Conservation (phyloP, 129 eudicot species). For the Flaveria bidentis region DNA sequence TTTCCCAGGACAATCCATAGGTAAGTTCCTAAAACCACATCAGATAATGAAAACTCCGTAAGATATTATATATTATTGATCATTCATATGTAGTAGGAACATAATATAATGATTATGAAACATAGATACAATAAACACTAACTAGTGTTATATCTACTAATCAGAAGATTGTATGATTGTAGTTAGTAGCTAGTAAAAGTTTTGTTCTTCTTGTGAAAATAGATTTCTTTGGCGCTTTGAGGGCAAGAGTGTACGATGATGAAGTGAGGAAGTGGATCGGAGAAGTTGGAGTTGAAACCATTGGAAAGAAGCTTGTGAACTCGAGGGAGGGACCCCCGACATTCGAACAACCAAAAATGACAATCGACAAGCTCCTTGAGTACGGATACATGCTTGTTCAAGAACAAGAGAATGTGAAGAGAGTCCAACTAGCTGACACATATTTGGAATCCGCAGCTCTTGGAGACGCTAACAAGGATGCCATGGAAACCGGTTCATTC, state of each 20-base stretch:
- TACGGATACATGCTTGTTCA: slow-evolving; percentile 93
- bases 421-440: slow-evolving; percentile 89
- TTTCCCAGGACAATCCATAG: slow-evolving; percentile 98
- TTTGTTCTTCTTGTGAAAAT: not conserved
- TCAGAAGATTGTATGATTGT: not conserved
- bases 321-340: slow-evolving; percentile 86
- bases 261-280: slow-evolving; percentile 88
- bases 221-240: slow-evolving; percentile 97
- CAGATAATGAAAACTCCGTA: no score
- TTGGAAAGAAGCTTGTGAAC: slow-evolving; percentile 94
- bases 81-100: no score
- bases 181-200: not conserved
- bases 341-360: slow-evolving; percentile 89
- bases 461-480: slow-evolving; percentile 91
- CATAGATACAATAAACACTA: not conserved
- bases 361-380: slow-evolving; percentile 76
- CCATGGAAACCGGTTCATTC: slow-evolving; percentile 69
- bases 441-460: slow-evolving; percentile 87
- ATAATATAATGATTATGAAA: not conserved
- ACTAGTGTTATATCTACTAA: not conserved
- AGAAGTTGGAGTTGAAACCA: slow-evolving; percentile 52
- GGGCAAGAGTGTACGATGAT: slow-evolving; percentile 97
- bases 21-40: slow-evolving; percentile 32
- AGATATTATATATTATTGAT: not conserved
- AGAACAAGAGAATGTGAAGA: slow-evolving; percentile 97